Evolutionary conservation across 176 grass and related monocot species (phyloP), one percentile per base, ranked within the genome.

Genomic region (Oropetium thomaeum): DNA sequence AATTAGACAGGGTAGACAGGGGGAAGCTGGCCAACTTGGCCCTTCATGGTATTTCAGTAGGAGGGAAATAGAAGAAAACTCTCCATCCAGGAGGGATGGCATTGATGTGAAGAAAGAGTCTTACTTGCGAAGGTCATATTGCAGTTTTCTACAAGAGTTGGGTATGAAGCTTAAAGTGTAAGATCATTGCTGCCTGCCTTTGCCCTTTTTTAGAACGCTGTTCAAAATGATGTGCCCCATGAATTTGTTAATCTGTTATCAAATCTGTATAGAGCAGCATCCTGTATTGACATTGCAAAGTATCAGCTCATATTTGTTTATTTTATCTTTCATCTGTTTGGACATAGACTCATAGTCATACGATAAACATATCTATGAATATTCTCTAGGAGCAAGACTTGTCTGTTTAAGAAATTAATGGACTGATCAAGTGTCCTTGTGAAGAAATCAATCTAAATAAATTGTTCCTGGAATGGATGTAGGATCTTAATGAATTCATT

Each of bases 111-210:
- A 93, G 80, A 93, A 87, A 86, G 93, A 97, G 65, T 72, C 77
- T 32, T 87, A 87, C 82, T 80, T 93, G 60, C 82, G 85, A 28
- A 93, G 90, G 70, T 97, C 88, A 2, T 97, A 91, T 64, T 97
- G 93, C 70, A 93, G 77, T 43, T 97, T 89, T 76, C 75, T 93
- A 63, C 93, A 97, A 79, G 93, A 97, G 54, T 90, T 97, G 68
- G 93, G 93, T 83, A 90, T 91, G 80, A 87, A 86, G 70, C 90
- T 97, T 54, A 97, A 97, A 97, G 90, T 97, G 93, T 97, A 90
- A 97, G 93, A 69, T 89, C 42, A 47, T 70, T 49, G 17, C 65
- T 48, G 23, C 17, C n/a, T 64, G 28, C 23, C 62, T 47, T 33
- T 23, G 57, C 49, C 61, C 78, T 67, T 17, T 22, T 58, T 27